Percentiles rank a stretch among this genome's conserved stretches.
phyloP scores from a whole-genome alignment of 331 rosid species.

The Malus hybrid region DNA sequence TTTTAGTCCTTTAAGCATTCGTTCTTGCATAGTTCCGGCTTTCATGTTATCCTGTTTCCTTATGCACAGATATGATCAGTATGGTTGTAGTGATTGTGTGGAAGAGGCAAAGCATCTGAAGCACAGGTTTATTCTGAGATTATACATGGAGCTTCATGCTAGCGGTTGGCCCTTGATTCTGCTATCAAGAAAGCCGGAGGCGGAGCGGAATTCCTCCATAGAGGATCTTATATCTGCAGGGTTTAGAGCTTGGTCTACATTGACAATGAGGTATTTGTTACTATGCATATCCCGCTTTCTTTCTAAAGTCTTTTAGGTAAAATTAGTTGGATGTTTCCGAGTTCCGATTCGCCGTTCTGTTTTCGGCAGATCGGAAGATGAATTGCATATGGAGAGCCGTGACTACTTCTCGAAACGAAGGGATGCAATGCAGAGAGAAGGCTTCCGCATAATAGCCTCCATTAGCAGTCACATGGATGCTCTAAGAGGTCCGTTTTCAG shows the following conservation, averaged over 20 bases:
- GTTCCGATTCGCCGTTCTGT: background rate
- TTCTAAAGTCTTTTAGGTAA: background rate
- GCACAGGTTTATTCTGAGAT: conserved; percentile 32
- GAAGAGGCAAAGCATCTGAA: conserved; percentile 43
- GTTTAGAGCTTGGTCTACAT: conserved; percentile 44
- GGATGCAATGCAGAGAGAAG: conserved; percentile 37
- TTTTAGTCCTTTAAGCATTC: background rate
- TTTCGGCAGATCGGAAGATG: conserved; percentile 50
- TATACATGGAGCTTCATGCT: conserved; percentile 44
- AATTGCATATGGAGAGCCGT: conserved; percentile 28
- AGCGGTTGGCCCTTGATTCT: conserved; percentile 64
- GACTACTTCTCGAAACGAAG: conserved; percentile 42
- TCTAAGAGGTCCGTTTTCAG: conserved; percentile 22
- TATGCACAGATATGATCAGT: conserved; percentile 29
- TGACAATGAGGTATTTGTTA: conserved; percentile 64
- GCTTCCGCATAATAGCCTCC: conserved; percentile 39
- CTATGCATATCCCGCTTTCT: background rate
- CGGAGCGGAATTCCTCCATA: conserved; percentile 30
- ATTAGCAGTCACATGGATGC: conserved; percentile 63
- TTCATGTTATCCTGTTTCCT: background rate
- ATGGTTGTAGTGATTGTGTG: conserved; percentile 31
- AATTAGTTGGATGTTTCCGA: background rate
- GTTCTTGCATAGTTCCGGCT: background rate
- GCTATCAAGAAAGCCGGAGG: conserved; percentile 49
- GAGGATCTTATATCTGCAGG: conserved; percentile 56